Evolutionary conservation across 305 asterid species (phyloP), one percentile per base, ranked within the genome.

Genomic region (Fraxinus greggii): DNA sequence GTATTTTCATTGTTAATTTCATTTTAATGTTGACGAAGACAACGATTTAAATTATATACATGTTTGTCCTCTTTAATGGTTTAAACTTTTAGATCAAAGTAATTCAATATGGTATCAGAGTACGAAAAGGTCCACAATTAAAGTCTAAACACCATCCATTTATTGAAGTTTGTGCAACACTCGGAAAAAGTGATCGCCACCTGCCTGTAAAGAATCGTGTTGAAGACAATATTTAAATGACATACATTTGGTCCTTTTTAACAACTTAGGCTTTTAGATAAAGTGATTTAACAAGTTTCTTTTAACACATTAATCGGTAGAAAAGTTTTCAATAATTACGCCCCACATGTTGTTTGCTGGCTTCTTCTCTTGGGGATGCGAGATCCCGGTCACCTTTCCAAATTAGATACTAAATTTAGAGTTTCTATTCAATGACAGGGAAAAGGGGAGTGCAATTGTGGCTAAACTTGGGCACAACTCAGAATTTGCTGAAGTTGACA

Each of bases 401-500:
- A 21, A 31, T 73, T 65, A 15, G 65, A 32, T 75, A 17, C 32
- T 78, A 33, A 73, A 13, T 40, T n/a, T 9, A 36, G 3, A 31
- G 40, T 13, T 38, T 31, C 0, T 42, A 81, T 81, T 86, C 28
- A 72, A 40, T 82, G 79, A 75, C 88, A 94, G 99, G 91, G 97
- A 91, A 51, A 95, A 90, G 81, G 99, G 97, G 81, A 88, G 90
- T 75, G 89, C 87, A 7, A 86, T 91, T 93, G 96, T 89, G 90
- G 83, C 80, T 40, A 87, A 88, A 77, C 86, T 95, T 13, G 97
- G 98, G 21, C 77, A 86, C 76, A 88, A 78, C 54, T 61, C 97
- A 21, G 92, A 92, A 79, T 95, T 94, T 78, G 48, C 89, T 76
- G 91, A 90, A 86, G 93, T 94, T 48, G 86, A 95, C 87, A 87